Conservation (phyloP, 495 filamentous ascomycete species). For the Cryomyces antarcticus region DNA sequence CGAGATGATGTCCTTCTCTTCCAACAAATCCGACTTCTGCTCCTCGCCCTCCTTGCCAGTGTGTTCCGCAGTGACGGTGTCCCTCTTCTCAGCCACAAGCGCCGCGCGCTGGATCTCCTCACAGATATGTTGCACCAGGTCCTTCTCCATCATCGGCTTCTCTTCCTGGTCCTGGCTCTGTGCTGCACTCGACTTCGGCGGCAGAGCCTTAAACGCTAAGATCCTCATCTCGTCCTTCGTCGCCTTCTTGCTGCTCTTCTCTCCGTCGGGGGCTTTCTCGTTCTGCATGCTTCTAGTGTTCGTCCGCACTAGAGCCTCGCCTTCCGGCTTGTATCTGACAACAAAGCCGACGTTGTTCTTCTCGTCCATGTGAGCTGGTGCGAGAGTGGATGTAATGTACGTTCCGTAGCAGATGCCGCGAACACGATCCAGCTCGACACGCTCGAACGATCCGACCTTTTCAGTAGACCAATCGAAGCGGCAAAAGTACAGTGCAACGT, state of each 20-base stretch:
- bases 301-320: constrained; percentile 42
- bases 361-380: constrained; percentile 51
- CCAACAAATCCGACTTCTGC: constrained; percentile 26
- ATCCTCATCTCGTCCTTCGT: constrained; percentile 22
- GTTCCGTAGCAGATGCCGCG: constrained; percentile 51
- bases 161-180: constrained; percentile 14
- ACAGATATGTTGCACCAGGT: constrained; percentile 52
- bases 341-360: constrained; percentile 64
- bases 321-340: constrained; percentile 46
- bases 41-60: constrained; percentile 11
- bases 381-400: constrained; percentile 75
- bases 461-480: constrained; percentile 83
- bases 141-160: constrained; percentile 36
- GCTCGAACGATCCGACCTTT: constrained; percentile 75
- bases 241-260: constrained; percentile 4
- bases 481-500: constrained; percentile 66
- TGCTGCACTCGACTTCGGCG: constrained; percentile 28
- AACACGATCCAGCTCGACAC: constrained; percentile 59
- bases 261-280: constrained; percentile 16
- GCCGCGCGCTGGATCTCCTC: constrained; percentile 30
- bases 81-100: constrained; percentile 9
- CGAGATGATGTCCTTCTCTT: constrained; percentile 60
- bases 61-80: background rate
- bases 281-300: constrained; percentile 71
- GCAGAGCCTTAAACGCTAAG: constrained; percentile 45